A percentile compares a stretch with the other conserved stretches of the same genome.
Conservation (phyloP, 306 rosid genomes). For the Pyrus pyrifolia region DNA sequence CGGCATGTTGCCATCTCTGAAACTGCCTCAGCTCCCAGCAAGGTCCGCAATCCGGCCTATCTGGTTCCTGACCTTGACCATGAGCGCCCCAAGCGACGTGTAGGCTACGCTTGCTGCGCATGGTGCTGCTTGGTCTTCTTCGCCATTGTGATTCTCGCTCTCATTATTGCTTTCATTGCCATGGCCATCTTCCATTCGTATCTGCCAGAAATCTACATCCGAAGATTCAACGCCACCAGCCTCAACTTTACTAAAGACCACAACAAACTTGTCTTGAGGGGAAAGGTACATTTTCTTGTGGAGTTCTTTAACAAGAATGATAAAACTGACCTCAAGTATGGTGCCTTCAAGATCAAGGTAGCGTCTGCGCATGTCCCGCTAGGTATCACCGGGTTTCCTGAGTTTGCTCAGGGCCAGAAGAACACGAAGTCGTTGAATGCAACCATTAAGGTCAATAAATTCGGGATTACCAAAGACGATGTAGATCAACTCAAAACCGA, state of each 20-base stretch:
- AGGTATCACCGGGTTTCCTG: conserved; percentile 4
- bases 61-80: conserved; percentile 1
- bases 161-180: conserved; percentile 26
- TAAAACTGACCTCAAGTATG: conserved; percentile 21
- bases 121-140: conserved; percentile 29
- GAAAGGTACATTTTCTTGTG: neutral
- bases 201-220: conserved; percentile 33
- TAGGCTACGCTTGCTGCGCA: conserved; percentile 23
- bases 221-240: conserved; percentile 7
- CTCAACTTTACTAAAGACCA: conserved; percentile 14
- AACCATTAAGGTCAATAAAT: neutral
- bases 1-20: conserved; percentile 20
- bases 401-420: conserved; percentile 26
- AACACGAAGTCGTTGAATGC: conserved; percentile 20
- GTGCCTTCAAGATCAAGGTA: conserved; percentile 11
- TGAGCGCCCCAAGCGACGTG: neutral
- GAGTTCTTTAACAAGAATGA: conserved; percentile 37
- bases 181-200: conserved; percentile 28
- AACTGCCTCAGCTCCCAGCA: neutral
- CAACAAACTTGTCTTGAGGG: neutral
- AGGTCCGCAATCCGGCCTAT: neutral
- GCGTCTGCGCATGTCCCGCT: neutral
- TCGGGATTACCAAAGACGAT: conserved; percentile 9
- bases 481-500: conserved; percentile 14
- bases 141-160: conserved; percentile 11